phyloP scores from a whole-genome alignment of 257 asterid species.

The Solanum piurae region DNA sequence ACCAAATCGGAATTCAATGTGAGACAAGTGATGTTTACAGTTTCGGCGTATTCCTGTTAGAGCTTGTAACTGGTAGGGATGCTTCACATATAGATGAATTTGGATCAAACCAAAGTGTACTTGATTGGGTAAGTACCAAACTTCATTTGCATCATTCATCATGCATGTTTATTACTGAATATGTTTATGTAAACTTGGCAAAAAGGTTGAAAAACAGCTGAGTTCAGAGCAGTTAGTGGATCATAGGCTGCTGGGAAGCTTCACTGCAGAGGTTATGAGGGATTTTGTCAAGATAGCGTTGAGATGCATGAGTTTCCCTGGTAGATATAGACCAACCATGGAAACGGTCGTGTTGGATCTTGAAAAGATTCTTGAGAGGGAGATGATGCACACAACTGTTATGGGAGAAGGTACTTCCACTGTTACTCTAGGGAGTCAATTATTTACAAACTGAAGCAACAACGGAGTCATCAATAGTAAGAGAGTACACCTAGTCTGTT shows the following conservation, averaged over 20 bases:
- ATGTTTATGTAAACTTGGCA: neutral
- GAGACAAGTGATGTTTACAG: conserved; percentile 56
- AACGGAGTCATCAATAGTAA: neutral
- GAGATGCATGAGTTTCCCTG: conserved; percentile 42
- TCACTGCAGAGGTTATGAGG: conserved; percentile 52
- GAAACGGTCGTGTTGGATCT: conserved; percentile 38
- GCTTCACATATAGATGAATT: conserved; percentile 27
- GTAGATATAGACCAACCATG: conserved; percentile 42
- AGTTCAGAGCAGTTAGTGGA: conserved; percentile 32
- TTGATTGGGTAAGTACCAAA: conserved; percentile 41
- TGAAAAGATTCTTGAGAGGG: conserved; percentile 49
- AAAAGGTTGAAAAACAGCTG: conserved; percentile 33
- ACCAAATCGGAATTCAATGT: neutral
- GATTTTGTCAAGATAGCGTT: conserved; percentile 39
- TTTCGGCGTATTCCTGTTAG: conserved; percentile 61
- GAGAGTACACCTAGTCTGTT: neutral
- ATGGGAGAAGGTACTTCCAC: conserved; percentile 51
- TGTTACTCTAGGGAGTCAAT: conserved; percentile 58
- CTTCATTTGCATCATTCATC: neutral
- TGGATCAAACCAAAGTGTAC: conserved; percentile 26
- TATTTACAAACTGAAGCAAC: conserved; percentile 29
- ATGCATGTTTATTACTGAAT: neutral
- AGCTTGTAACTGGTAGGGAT: conserved; percentile 57
- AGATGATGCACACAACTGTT: conserved; percentile 46
- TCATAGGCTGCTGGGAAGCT: conserved; percentile 37